Percentiles rank a stretch among this genome's conserved stretches.
These are phyloP conservation scores for Chionographis japonica DNA, from an alignment of 106 monocot species.

Conservation along the genomic window DNA sequence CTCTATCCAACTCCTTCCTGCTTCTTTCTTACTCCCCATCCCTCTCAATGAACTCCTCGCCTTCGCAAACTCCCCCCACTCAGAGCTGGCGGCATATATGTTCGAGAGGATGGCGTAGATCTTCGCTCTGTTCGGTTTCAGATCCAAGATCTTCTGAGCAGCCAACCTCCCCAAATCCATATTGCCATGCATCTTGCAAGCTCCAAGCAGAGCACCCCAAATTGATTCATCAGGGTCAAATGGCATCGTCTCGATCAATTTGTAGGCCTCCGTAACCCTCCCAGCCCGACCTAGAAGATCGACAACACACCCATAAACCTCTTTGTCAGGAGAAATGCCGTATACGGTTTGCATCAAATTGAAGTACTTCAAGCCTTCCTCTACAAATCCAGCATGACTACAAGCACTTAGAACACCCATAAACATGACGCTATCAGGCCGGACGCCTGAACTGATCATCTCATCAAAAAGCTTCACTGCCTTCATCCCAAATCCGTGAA, in stretches of 20 bases:
- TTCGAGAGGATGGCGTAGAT: slow-evolving; percentile 61
- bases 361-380: slow-evolving; percentile 66
- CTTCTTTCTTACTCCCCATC: slow-evolving; percentile 40
- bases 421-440: slow-evolving; percentile 52
- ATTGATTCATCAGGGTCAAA: slow-evolving; percentile 62
- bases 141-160: slow-evolving; percentile 37
- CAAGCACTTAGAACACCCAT: slow-evolving; percentile 65
- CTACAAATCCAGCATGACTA: slow-evolving; percentile 70
- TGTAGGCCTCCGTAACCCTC: slow-evolving; percentile 49
- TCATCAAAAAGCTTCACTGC: slow-evolving; percentile 53
- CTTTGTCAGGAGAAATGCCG: slow-evolving; percentile 33
- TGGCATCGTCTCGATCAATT: slow-evolving; percentile 50
- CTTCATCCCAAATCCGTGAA: slow-evolving; percentile 51
- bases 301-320: slow-evolving; percentile 66
- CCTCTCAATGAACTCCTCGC: slow-evolving; percentile 41
- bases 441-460: slow-evolving; percentile 33
- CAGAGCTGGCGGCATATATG: slow-evolving; percentile 43
- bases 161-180: slow-evolving; percentile 42
- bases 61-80: slow-evolving; percentile 51
- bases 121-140: slow-evolving; percentile 41
- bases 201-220: slow-evolving; percentile 77
- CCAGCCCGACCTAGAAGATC: slow-evolving; percentile 76
- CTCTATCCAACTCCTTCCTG: slow-evolving; percentile 78
- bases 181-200: slow-evolving; percentile 58
- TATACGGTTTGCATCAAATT: slow-evolving; percentile 26